phyloP scores from a whole-genome alignment of 768 basidiomycete species.

The Auricularia heimuer region DNA sequence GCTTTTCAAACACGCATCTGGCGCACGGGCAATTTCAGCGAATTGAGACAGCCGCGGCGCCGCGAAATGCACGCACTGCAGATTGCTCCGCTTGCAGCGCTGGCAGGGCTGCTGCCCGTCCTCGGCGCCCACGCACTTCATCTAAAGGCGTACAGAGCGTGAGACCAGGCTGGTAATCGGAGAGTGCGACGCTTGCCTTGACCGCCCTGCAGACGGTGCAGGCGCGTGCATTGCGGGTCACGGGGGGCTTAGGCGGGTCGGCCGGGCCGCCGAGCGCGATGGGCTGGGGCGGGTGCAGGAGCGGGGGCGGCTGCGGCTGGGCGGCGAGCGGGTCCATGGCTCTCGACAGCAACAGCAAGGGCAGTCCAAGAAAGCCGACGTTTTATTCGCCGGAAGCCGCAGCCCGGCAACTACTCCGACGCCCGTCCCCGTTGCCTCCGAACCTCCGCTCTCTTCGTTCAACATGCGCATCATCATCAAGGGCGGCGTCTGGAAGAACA shows the following conservation, averaged over 20 bases:
- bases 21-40: slow-evolving; percentile 8
- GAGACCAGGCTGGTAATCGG: slow-evolving; percentile 2
- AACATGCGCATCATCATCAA: slow-evolving; percentile 92
- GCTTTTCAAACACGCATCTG: slow-evolving; percentile 83
- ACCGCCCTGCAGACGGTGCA: slow-evolving; percentile 81
- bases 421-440: neutral
- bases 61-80: slow-evolving; percentile 41
- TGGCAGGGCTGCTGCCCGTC: slow-evolving; percentile 75
- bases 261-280: neutral
- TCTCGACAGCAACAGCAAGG: no score
- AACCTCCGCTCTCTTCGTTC: neutral
- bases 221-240: slow-evolving; percentile 46
- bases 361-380: no score
- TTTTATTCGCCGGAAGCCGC: no score
- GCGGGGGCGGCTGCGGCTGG: neutral
- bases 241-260: slow-evolving; percentile 18
- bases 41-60: no score
- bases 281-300: neutral
- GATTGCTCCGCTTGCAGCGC: slow-evolving; percentile 71
- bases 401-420: no score
- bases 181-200: slow-evolving; percentile 41
- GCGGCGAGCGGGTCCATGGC: neutral
- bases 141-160: slow-evolving; percentile 32
- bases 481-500: slow-evolving; percentile 53
- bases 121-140: slow-evolving; percentile 88